phyloP scores from a whole-genome alignment of 495 filamentous ascomycete species.

The Bombardia bombarda region DNA sequence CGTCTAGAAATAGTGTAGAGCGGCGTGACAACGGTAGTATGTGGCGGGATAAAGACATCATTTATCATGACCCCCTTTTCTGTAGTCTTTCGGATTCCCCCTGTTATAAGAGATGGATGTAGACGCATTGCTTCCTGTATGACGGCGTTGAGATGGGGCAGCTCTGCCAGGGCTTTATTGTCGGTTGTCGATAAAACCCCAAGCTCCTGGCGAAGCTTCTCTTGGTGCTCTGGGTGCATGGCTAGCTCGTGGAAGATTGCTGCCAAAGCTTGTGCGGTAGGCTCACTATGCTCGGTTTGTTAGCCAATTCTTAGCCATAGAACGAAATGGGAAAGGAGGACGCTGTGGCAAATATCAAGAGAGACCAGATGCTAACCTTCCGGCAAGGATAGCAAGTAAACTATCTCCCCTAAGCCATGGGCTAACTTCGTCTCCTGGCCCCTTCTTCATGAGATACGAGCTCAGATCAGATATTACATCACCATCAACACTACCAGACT shows the following conservation, averaged over 20 bases:
- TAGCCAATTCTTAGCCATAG: too few relatives aligned
- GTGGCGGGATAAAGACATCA: slow-evolving; percentile 34
- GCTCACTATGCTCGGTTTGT: too few relatives aligned
- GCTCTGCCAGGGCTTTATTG: slow-evolving; percentile 1
- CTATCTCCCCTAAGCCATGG: slow-evolving; percentile 1
- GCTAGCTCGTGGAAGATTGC: neutral
- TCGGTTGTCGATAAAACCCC: neutral
- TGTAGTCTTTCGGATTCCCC: slow-evolving; percentile 33
- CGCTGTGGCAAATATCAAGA: too few relatives aligned
- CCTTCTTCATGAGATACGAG: neutral
- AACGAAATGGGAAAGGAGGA: too few relatives aligned
- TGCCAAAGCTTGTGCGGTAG: neutral
- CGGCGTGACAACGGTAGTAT: slow-evolving; percentile 33
- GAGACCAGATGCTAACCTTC: neutral
- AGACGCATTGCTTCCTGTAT: slow-evolving; percentile 50
- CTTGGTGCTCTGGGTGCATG: neutral
- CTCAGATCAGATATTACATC: too few relatives aligned
- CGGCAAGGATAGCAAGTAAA: slow-evolving; percentile 2
- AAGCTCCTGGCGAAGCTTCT: neutral
- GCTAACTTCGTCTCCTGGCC: neutral
- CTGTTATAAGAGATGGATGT: slow-evolving; percentile 39
- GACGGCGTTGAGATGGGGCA: slow-evolving; percentile 34
- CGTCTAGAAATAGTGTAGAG: slow-evolving; percentile 27
- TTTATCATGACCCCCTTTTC: slow-evolving; percentile 37
- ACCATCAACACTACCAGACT: too few relatives aligned